These are phyloP conservation scores for Peribolospora kevripleyi DNA, from an alignment of 768 basidiomycete species.

Conservation along the genomic window DNA sequence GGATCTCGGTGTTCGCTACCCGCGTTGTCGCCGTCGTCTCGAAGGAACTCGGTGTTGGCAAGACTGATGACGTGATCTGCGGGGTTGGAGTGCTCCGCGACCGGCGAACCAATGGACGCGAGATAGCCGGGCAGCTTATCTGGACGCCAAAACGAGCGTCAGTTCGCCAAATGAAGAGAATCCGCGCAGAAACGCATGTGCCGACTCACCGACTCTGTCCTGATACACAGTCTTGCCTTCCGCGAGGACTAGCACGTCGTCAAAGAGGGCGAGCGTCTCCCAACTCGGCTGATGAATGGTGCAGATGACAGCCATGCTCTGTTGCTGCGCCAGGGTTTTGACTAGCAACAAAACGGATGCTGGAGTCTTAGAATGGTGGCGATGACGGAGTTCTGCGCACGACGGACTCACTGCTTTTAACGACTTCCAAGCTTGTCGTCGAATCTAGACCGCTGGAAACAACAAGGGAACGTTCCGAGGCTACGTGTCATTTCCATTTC, in stretches of 20 bases:
- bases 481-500: no score
- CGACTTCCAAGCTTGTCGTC: slow-evolving; percentile 4
- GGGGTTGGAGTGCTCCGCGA: slow-evolving; percentile 26
- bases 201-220: slow-evolving; percentile 17
- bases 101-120: slow-evolving; percentile 17
- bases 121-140: slow-evolving; percentile 20
- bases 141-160: slow-evolving; percentile 10
- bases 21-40: background rate
- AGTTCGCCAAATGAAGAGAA: background rate
- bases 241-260: slow-evolving; percentile 33
- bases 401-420: slow-evolving; percentile 18
- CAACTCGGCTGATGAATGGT: slow-evolving; percentile 46
- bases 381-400: no score
- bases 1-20: background rate
- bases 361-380: no score
- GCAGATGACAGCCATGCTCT: slow-evolving; percentile 34
- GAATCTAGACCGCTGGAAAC: slow-evolving; percentile 24
- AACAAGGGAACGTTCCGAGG: no score
- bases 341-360: slow-evolving; percentile 9
- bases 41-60: slow-evolving; percentile 18
- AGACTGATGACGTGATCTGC: slow-evolving; percentile 38
- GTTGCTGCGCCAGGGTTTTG: slow-evolving; percentile 24
- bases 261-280: slow-evolving; percentile 37
- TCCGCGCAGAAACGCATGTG: no score
- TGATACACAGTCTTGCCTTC: slow-evolving; percentile 28